Base-by-base conservation (phyloP, 2,329 filamentous ascomycete species). In the Ceratocystiopsis sp. region DNA sequence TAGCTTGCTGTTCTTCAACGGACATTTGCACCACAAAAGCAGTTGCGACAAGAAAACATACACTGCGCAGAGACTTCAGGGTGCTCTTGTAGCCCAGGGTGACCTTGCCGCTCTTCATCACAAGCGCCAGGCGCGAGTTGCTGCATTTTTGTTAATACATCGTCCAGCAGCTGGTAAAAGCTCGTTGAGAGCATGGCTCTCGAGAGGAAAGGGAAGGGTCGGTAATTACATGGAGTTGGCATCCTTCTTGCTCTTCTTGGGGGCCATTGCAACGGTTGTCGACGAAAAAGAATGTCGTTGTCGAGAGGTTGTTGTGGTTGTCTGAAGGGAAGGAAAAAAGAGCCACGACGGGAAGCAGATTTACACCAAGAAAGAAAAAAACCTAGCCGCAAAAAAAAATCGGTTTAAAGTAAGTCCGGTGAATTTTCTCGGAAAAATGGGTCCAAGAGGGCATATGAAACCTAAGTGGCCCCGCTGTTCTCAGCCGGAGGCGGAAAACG, bases 11-110 rank as follows among this genome's bases (percentile, higher is more conserved):
- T 6, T 36, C 19, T 21, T 21, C 7, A 7, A 21, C 7, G 25
- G 6, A 8, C 25, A 9, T 9, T 29, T 9, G 15, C n/a, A n/a
- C 11, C 35, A n/a, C 11, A 15, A 11, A 12, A 18, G 6, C 35
- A 16, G 9, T 3, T 16, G 19, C 35, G 16, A 17, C 6, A 14
- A 25, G 12, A 35, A 16, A 40, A 44, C 42, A 18, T 43, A 48
- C 47, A 40, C 35, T 47, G 46, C 51, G 51, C 15, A 53, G 50
- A 17, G 50, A 48, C 50, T 53, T 53, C 35, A 53, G 50, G 37
- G 64, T 89, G 51, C 78, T 83, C 70, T 89, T 87, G 76, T 89
- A 89, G 59, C 86, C 86, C 53, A 93, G 75, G 52, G 77, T 86
- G 72, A 94, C 85, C 65, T 83, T 82, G 59, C 75, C 74, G 52